Evolutionary conservation across 176 grass and related monocot genomes (phyloP), one percentile per base, ranked within the genome.

Genomic region (Microstegium vimineum): DNA sequence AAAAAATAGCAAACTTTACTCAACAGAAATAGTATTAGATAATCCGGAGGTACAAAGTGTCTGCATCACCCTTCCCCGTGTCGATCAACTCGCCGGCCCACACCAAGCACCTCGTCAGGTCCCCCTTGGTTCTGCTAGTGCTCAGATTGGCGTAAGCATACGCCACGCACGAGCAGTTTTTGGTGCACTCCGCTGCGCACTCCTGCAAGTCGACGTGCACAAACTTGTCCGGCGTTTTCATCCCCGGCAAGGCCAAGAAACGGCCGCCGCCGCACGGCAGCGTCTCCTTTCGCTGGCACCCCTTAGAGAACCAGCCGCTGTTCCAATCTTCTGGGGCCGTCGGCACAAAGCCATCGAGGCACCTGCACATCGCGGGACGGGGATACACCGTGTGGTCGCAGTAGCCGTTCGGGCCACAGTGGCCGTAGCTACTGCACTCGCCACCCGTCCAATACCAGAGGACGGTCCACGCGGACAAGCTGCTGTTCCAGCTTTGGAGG

Each of bases 131-230:
- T 13, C 56, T 77, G 31, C 83, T 82, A 17, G 8, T 66, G 42
- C 2, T 83, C 42, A 83, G 16, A 1, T 66, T 74, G 30, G 81
- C 59, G 2, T 83, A 75, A 0, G 90, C 62, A 20, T 92, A 92
- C 40, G 87, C 90, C 52, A 80, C 45, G 20, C 90, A 87, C 1
- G 90, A 92, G 36, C 90, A 92, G 74, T 92, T 78, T 0, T 14
- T n/a, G 32, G 33, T 25, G 80, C 87, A 92, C 74, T 81, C 47
- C 16, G 28, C 80, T 1, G 35, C 81, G 40, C 71, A 86, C 70
- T 67, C 40, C 22, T 81, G 28, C 8, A 56, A 66, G 10, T 33
- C 4, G 6, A 88, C 70, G 31, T 1, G 42, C 31, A 75, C 28
- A 10, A 75, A 75, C 42, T 52, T 83, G 46, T 84, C 87, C 3